Percentiles rank a stretch among this genome's conserved stretches.
Evolutionary conservation across 2,329 filamentous ascomycete genomes (phyloP).

Genomic region (Colletotrichum zoysiae): DNA sequence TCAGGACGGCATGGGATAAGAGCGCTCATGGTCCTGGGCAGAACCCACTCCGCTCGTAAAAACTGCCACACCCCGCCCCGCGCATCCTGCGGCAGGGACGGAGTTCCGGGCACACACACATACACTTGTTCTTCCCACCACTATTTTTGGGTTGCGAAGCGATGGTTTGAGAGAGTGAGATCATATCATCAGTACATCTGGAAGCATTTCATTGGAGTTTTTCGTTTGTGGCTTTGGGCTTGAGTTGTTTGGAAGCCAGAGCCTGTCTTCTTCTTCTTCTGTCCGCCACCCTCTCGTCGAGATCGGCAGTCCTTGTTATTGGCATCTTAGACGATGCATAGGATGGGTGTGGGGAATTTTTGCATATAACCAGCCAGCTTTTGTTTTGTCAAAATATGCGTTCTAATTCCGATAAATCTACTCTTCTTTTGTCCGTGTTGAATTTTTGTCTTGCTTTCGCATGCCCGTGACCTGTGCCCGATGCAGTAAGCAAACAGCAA

Average conservation of each 20-base stretch:
- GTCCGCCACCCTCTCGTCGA: neutral
- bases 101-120: conserved; percentile 10
- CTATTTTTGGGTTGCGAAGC: neutral
- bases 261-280: conserved; percentile 2
- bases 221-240: neutral
- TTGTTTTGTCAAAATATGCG: neutral
- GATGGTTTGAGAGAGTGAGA: neutral
- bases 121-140: neutral
- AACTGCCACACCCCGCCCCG: neutral
- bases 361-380: neutral
- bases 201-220: conserved; percentile 14
- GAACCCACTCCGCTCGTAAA: neutral
- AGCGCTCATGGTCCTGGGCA: neutral
- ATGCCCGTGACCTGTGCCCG: neutral
- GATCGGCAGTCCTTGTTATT: neutral
- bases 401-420: neutral
- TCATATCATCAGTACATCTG: neutral
- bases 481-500: neutral
- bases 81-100: neutral
- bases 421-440: neutral
- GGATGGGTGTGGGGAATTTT: neutral
- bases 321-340: neutral
- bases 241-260: conserved; percentile 3
- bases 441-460: neutral
- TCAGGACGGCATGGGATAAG: neutral